Percentiles rank a stretch among this genome's conserved stretches.
These are phyloP conservation scores for Xeromyces bisporus DNA, from an alignment of 495 filamentous ascomycete species.

Conservation along the genomic window DNA sequence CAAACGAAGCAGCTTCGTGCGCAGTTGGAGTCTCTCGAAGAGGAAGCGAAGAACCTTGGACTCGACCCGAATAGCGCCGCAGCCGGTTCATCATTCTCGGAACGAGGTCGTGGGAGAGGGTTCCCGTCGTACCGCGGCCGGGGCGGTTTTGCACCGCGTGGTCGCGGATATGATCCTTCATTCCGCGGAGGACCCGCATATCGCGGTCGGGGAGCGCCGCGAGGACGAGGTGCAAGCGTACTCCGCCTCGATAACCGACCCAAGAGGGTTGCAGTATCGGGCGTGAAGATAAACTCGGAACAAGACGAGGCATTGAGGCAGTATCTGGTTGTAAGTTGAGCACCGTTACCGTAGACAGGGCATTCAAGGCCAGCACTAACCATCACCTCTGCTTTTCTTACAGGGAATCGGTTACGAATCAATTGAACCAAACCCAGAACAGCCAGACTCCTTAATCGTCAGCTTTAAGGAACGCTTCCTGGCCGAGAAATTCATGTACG, in stretches of 20 bases:
- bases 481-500: conserved; percentile 71
- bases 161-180: conserved; percentile 29
- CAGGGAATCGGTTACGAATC: conserved; percentile 68
- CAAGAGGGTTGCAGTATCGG: conserved; percentile 55
- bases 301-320: conserved; percentile 74
- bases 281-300: conserved; percentile 47
- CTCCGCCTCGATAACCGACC: conserved; percentile 80
- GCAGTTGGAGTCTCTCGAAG: conserved; percentile 67
- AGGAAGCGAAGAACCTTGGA: conserved; percentile 67
- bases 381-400: too few species aligned
- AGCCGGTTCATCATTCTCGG: conserved; percentile 14
- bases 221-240: conserved; percentile 39
- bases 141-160: conserved; percentile 20
- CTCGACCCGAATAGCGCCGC: conserved; percentile 40
- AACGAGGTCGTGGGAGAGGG: conserved; percentile 30
- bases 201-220: conserved; percentile 35
- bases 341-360: background rate
- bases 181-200: conserved; percentile 27
- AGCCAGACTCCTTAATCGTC: conserved; percentile 43
- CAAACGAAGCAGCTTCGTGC: conserved; percentile 54
- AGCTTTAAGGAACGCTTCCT: conserved; percentile 79
- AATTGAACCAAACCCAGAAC: conserved; percentile 46
- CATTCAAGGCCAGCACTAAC: conserved; percentile 8
- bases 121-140: conserved; percentile 19
- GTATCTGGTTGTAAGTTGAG: conserved; percentile 60